Evolutionary conservation across 495 filamentous ascomycete genomes (phyloP).

Genomic region (Trichoderma parareesei): DNA sequence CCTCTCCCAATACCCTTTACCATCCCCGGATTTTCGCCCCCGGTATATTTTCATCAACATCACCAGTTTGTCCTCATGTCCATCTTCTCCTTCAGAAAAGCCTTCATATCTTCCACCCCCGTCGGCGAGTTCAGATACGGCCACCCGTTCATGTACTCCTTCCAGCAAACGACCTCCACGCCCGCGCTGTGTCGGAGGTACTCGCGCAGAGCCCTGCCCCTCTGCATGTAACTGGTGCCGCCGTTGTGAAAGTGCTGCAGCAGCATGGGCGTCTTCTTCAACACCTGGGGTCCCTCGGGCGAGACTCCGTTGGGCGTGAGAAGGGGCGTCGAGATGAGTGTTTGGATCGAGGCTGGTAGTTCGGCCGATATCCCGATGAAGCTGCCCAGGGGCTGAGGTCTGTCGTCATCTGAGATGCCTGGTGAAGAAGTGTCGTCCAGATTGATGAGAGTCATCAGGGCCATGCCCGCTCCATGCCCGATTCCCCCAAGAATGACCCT

Average conservation of each 20-base stretch:
- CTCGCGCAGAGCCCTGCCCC: not conserved
- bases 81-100: not conserved
- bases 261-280: not conserved
- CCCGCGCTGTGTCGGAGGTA: not conserved
- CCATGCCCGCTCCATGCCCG: not conserved
- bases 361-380: not conserved
- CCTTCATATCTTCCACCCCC: constrained; percentile 6
- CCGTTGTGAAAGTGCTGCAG: not conserved
- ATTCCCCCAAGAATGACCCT: not conserved
- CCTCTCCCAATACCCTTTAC: too few species aligned
- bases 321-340: not conserved
- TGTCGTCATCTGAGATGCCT: not conserved
- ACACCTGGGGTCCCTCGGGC: not conserved
- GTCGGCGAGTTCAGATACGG: not conserved
- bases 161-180: not conserved
- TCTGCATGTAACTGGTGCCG: not conserved
- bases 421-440: not conserved
- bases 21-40: too few species aligned
- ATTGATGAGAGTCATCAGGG: not conserved
- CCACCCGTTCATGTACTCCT: not conserved
- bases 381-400: not conserved
- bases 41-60: not conserved
- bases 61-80: not conserved
- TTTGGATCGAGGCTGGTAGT: not conserved
- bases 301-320: not conserved